phyloP scores from a whole-genome alignment of 2,329 filamentous ascomycete species.

The Ascochyta fabae region DNA sequence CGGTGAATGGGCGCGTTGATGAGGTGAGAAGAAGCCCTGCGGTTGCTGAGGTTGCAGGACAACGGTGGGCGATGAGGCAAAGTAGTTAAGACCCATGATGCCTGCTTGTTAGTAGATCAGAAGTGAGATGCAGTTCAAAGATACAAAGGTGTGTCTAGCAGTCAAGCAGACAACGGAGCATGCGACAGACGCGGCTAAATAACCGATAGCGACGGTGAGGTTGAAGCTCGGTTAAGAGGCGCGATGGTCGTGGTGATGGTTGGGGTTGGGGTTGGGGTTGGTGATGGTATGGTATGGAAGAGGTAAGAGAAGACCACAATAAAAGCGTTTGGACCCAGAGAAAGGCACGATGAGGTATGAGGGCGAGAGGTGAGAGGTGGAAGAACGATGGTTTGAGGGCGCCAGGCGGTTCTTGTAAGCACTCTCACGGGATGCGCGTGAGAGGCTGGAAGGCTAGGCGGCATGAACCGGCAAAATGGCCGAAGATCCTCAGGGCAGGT shows the following conservation, averaged over 20 bases:
- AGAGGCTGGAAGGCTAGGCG: constrained; percentile 40
- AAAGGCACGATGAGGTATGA: constrained; percentile 27
- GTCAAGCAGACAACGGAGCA: constrained; percentile 38
- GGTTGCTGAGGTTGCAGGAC: constrained; percentile 53
- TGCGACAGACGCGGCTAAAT: constrained; percentile 31
- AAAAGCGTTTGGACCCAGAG: constrained; percentile 20
- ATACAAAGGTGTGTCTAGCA: constrained; percentile 43
- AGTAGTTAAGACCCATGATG: constrained; percentile 55
- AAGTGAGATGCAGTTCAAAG: constrained; percentile 33
- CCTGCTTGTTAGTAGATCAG: constrained; percentile 50
- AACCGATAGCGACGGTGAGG: constrained; percentile 37
- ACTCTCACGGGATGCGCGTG: constrained; percentile 42
- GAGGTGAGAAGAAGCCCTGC: constrained; percentile 45
- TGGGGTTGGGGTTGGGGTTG: constrained; percentile 1
- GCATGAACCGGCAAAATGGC: constrained; percentile 31
- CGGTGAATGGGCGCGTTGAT: constrained; percentile 44
- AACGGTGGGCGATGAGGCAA: constrained; percentile 55
- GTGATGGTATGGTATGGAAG: constrained; percentile 16
- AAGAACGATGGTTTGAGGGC: constrained; percentile 45
- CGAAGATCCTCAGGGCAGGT: constrained; percentile 26
- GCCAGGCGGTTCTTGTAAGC: constrained; percentile 44
- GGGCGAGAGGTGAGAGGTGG: constrained; percentile 44
- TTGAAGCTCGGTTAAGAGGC: constrained; percentile 25
- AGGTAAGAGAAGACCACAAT: constrained; percentile 11
- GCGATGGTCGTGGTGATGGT: constrained; percentile 23